phyloP scores from a whole-genome alignment of 2,329 filamentous ascomycete species.

The Phoma sp. region DNA sequence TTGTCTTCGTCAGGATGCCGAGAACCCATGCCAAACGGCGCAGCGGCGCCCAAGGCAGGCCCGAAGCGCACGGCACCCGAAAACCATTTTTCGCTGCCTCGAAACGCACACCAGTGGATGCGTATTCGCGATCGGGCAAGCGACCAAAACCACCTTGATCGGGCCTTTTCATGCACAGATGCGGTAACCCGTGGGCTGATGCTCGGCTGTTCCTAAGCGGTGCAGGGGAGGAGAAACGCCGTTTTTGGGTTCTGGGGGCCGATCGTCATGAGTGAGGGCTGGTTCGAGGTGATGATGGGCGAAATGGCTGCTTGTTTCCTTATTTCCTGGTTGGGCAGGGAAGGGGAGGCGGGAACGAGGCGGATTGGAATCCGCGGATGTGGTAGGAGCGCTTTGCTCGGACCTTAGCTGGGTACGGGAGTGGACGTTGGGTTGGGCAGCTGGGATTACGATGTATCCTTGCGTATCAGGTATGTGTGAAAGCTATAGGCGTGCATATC shows the following conservation, averaged over 20 bases:
- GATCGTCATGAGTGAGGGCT: background rate
- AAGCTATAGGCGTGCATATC: background rate
- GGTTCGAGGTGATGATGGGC: background rate
- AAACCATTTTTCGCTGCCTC: background rate
- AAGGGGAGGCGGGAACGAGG: constrained; percentile 4
- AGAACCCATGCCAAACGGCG: constrained; percentile 3
- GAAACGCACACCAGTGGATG: background rate
- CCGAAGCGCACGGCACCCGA: background rate
- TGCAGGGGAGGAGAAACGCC: background rate
- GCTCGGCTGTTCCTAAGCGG: background rate
- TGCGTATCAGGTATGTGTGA: background rate
- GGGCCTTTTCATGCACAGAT: constrained; percentile 1
- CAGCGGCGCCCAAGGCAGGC: constrained; percentile 5
- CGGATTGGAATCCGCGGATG: background rate
- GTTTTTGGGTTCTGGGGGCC: background rate
- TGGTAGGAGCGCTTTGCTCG: constrained; percentile 4
- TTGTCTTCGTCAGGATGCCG: background rate
- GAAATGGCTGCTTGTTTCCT: background rate
- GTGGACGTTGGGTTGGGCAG: background rate
- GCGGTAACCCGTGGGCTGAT: constrained; percentile 2
- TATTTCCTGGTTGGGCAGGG: background rate
- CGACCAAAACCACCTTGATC: background rate
- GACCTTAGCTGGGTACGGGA: background rate
- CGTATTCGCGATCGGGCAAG: background rate
- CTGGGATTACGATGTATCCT: background rate